Conservation (phyloP, 2,329 filamentous ascomycete species). For the Fusarium torulosum region DNA sequence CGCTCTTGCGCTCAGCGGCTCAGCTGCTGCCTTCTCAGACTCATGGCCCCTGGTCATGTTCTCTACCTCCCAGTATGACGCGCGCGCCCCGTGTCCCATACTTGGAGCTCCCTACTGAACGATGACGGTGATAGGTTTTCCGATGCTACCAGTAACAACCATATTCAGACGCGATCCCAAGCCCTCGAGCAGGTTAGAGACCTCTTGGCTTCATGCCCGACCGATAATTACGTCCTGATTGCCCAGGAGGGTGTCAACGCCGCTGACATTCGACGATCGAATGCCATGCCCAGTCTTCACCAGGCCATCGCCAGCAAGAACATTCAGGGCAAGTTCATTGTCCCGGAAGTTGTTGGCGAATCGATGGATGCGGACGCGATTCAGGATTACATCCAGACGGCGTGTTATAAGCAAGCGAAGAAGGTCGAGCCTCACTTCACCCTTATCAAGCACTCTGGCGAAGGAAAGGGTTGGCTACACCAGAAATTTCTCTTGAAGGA, state of each 20-base stretch:
- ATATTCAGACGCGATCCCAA: conserved; percentile 64
- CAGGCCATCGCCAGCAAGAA: conserved; percentile 53
- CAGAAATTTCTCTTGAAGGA: not conserved
- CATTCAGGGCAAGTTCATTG: conserved; percentile 58
- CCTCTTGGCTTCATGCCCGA: conserved; percentile 77
- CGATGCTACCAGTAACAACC: conserved; percentile 51
- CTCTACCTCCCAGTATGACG: conserved; percentile 81
- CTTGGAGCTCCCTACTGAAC: conserved; percentile 45
- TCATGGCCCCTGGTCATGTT: conserved; percentile 91
- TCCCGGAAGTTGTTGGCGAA: conserved; percentile 70
- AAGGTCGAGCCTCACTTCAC: conserved; percentile 57
- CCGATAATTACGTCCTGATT: conserved; percentile 81
- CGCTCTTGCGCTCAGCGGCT: conserved; percentile 67
- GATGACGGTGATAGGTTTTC: conserved; percentile 50
- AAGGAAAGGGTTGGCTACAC: conserved; percentile 58
- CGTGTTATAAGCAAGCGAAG: conserved; percentile 59
- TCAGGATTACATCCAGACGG: conserved; percentile 58
- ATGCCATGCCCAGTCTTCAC: conserved; percentile 66
- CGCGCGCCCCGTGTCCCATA: conserved; percentile 20
- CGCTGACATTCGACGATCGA: conserved; percentile 71
- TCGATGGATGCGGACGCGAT: conserved; percentile 58
- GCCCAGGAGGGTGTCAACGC: conserved; percentile 80
- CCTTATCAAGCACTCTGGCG: conserved; percentile 57
- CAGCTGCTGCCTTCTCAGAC: conserved; percentile 80
- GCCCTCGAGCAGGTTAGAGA: conserved; percentile 59